Conservation (phyloP, 2,329 filamentous ascomycete species). For the Fusarium odoratissimum region DNA sequence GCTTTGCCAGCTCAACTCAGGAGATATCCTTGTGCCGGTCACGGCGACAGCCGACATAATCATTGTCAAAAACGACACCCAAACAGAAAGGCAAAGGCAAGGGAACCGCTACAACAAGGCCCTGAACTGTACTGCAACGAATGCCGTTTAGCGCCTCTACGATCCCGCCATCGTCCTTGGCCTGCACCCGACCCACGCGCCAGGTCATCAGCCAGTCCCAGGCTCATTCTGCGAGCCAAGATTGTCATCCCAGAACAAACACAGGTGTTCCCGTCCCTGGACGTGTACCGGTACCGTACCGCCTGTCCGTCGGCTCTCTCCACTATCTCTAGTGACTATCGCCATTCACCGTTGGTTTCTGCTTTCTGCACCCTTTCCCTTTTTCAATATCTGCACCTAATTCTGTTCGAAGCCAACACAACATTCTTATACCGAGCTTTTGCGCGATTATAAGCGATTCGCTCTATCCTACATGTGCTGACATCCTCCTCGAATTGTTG, state of each 20-base stretch:
- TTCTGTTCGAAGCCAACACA: slow-evolving; percentile 2
- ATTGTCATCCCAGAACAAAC: slow-evolving; percentile 36
- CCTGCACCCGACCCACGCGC: slow-evolving; percentile 37
- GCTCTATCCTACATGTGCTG: slow-evolving; percentile 39
- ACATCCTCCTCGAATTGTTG: slow-evolving; percentile 34
- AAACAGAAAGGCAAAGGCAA: slow-evolving; percentile 9
- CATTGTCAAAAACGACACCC: not conserved
- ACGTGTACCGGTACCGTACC: slow-evolving; percentile 31
- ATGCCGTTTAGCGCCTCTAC: slow-evolving; percentile 46
- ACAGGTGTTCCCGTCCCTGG: slow-evolving; percentile 39
- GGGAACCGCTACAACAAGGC: slow-evolving; percentile 22
- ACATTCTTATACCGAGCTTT: not conserved
- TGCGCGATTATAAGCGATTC: slow-evolving; percentile 7
- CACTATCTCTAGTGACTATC: slow-evolving; percentile 36
- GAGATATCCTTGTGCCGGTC: slow-evolving; percentile 20
- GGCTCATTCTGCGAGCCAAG: slow-evolving; percentile 30
- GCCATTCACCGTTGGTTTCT: slow-evolving; percentile 38
- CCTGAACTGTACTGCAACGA: slow-evolving; percentile 41
- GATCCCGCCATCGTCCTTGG: slow-evolving; percentile 45
- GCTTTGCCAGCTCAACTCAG: slow-evolving; percentile 15
- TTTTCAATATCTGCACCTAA: slow-evolving; percentile 23
- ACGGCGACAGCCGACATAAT: slow-evolving; percentile 27
- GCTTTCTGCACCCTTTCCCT: slow-evolving; percentile 33
- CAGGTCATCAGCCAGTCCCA: slow-evolving; percentile 37
- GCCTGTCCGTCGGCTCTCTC: slow-evolving; percentile 31